Conservation (phyloP, 2,329 filamentous ascomycete genomes). For the Sporothrix humicola region DNA sequence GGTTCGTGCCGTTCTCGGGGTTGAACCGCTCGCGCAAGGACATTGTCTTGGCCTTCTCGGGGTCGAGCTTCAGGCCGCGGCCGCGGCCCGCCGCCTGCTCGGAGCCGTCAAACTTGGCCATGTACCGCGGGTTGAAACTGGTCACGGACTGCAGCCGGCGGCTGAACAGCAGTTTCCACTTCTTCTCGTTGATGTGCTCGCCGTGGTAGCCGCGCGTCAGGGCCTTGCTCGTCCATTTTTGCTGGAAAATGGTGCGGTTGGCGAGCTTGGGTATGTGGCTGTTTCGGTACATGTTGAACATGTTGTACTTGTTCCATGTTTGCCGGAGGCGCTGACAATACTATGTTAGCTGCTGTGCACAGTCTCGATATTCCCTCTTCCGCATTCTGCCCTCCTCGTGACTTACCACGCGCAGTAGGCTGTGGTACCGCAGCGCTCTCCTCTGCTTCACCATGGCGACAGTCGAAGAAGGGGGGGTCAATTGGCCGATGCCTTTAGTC, state of each 20-base stretch:
- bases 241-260: constrained; percentile 84
- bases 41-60: neutral
- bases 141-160: constrained; percentile 80
- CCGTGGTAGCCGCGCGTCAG: constrained; percentile 87
- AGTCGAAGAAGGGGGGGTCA: neutral
- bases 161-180: constrained; percentile 94
- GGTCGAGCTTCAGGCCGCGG: constrained; percentile 59
- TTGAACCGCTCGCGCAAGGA: constrained; percentile 21
- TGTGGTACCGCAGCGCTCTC: constrained; percentile 68
- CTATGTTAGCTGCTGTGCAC: neutral
- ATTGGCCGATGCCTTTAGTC: constrained; percentile 7
- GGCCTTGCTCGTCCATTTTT: constrained; percentile 95
- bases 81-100: constrained; percentile 84
- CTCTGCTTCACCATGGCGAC: constrained; percentile 55
- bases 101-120: constrained; percentile 81
- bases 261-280: constrained; percentile 51
- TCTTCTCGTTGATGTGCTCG: constrained; percentile 88
- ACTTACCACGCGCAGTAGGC: constrained; percentile 68
- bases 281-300: constrained; percentile 78
- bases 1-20: constrained; percentile 38
- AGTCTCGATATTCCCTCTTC: neutral
- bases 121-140: constrained; percentile 79
- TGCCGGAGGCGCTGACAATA: constrained; percentile 79
- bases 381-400: neutral
- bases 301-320: constrained; percentile 97